Percentiles rank a stretch among this genome's conserved stretches.
Evolutionary conservation across 129 eudicot species (phyloP).

Genomic region (Chrysanthemum seticuspe): DNA sequence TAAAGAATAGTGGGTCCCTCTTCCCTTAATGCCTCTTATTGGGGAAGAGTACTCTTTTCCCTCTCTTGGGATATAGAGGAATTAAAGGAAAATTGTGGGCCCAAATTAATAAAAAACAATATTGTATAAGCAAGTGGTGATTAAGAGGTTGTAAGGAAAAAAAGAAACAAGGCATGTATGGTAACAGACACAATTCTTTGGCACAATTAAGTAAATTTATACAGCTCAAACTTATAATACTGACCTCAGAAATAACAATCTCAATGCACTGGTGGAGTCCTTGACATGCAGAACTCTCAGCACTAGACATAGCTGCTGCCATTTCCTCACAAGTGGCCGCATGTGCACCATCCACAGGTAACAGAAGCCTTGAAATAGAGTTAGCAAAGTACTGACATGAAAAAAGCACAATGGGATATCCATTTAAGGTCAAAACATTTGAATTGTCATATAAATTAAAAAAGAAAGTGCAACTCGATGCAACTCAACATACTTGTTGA

Average conservation of each 20-base stretch:
- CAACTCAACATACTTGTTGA: constrained; percentile 69
- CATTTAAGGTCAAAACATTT: neutral
- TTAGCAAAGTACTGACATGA: constrained; percentile 67
- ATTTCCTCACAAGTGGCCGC: constrained; percentile 89
- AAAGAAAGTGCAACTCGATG: constrained; percentile 13
- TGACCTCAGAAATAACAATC: constrained; percentile 84
- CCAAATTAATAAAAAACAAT: too few relatives aligned
- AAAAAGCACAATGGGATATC: neutral
- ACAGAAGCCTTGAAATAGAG: constrained; percentile 74
- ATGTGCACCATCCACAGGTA: constrained; percentile 94
- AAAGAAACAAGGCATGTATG: too few relatives aligned
- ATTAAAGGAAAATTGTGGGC: too few relatives aligned
- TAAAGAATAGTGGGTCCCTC: too few relatives aligned
- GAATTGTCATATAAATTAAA: constrained; percentile 4
- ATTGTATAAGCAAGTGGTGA: too few relatives aligned
- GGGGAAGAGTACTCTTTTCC: too few relatives aligned
- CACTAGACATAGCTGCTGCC: constrained; percentile 81
- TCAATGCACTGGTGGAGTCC: constrained; percentile 96
- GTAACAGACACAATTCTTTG: neutral
- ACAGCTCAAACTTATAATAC: neutral
- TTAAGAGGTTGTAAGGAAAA: too few relatives aligned
- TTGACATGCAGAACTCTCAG: constrained; percentile 74
- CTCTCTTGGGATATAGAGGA: too few relatives aligned
- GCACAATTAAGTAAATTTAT: neutral
- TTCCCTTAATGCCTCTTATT: too few relatives aligned